Evolutionary conservation across 441 rosid genomes (phyloP).

Genomic region (Adansonia gregorii): DNA sequence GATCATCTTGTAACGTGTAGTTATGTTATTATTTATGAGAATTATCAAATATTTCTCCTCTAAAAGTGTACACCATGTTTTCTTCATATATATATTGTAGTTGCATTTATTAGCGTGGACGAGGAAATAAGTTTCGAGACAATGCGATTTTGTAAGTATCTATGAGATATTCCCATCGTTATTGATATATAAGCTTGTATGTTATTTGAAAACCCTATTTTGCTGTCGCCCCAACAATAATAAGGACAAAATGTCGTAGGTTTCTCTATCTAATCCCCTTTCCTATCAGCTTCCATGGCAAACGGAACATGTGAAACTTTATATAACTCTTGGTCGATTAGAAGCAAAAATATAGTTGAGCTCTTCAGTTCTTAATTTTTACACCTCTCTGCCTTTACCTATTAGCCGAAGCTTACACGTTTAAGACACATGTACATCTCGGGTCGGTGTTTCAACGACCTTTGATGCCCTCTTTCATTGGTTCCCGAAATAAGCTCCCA

Average conservation of each 20-base stretch:
- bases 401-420: not conserved
- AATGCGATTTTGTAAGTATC: not conserved
- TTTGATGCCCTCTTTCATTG: not conserved
- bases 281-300: not conserved
- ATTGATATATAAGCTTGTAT: not conserved
- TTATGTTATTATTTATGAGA: not conserved
- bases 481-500: not conserved
- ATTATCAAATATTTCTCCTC: not conserved
- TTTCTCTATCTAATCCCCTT: not conserved
- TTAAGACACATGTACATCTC: not conserved
- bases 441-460: not conserved
- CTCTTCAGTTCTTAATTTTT: not conserved
- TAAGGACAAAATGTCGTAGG: not conserved
- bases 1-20: constrained; percentile 3
- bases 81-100: not conserved
- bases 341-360: not conserved
- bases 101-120: not conserved
- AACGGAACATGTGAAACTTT: not conserved
- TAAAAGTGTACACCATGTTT: not conserved
- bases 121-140: not conserved
- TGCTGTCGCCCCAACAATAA: not conserved
- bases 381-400: too few relatives aligned
- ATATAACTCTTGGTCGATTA: not conserved
- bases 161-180: not conserved
- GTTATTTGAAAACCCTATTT: not conserved